Base-by-base conservation (phyloP, 1,284 basidiomycete genomes). In the Apiotrichum sp. region DNA sequence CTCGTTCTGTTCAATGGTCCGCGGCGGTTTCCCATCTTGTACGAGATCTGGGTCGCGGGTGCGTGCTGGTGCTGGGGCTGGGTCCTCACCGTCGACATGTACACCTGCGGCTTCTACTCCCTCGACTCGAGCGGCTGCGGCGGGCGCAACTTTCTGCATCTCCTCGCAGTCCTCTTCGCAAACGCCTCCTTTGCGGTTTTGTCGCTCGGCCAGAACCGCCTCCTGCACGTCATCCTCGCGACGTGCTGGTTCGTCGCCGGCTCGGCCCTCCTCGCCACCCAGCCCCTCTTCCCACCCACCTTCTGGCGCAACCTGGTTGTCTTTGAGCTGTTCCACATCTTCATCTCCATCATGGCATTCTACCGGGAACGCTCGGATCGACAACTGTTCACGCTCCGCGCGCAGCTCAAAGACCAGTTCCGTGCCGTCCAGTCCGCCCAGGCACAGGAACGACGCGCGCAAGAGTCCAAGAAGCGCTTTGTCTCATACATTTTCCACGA, bases 371-470 rank as follows among this genome's bases (percentile, higher is more conserved):
- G 83, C 77, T 79, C 79, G 3, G 83, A 86, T 62, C 76, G 86
- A 39, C 77, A 83, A 45, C 76, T 85, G 57, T 86, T 83, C 65
- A 80, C 80, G 8, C 76, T 86, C 31, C 79, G 85, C 11, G 82
- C 83, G 52, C 84, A 86, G 67, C 83, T 93, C 63, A 91, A 92
- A 74, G 79, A 84, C 6, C 87, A 89, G 46, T 71, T 68, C 51
- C 61, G 63, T 64, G 87, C 86, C 35, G 89, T 87, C 6, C 87
- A 90, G 71, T 86, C 86, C 59, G 89, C 89, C 3, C 88, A 91
- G 72, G 81, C 89, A 53, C 88, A 88, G 68, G 90, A 93, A 69
- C 80, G 86, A 49, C 84, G 84, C 61, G 85, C 88, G 9, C 81
- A 84, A 1, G 88, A 90, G 61, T 88, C 86, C 2, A 77, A 90